Conservation (phyloP, 75 land plant genomes). For the Sequoia sempervirens region DNA sequence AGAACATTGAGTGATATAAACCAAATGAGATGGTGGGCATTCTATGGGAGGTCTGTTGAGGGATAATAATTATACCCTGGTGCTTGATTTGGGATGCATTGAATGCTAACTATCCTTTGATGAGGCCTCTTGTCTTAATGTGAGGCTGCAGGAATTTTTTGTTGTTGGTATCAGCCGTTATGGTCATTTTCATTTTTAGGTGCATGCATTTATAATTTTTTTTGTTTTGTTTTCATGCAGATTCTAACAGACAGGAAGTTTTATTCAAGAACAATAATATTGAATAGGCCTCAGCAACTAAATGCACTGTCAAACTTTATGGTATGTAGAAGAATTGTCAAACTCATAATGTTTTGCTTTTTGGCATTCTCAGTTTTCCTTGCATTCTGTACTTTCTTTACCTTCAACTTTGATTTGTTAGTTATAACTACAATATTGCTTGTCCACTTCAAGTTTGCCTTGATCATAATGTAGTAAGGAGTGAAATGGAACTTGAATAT, state of each 20-base stretch:
- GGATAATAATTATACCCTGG: background rate
- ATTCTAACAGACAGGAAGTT: slow-evolving; percentile 37
- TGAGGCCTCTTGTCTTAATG: background rate
- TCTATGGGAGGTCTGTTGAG: background rate
- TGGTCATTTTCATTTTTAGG: background rate
- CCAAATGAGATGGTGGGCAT: background rate
- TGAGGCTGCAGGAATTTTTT: background rate
- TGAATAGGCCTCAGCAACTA: slow-evolving; percentile 58
- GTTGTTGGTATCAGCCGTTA: background rate
- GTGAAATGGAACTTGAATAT: background rate
- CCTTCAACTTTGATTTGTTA: slow-evolving; percentile 1
- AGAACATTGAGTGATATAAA: background rate
- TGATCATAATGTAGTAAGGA: background rate
- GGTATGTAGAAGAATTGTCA: slow-evolving; percentile 21
- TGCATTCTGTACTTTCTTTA: background rate
- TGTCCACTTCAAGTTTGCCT: background rate
- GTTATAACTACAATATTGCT: background rate
- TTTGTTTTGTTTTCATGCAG: slow-evolving; percentile 26
- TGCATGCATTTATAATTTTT: background rate
- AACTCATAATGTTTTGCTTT: background rate
- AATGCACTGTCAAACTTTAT: slow-evolving; percentile 55
- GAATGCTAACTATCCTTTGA: background rate
- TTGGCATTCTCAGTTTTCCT: background rate
- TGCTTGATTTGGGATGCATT: background rate
- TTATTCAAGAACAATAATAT: slow-evolving; percentile 23